Evolutionary conservation across 805 yeast species (phyloP).

Genomic region (Teunomyces panamensis): DNA sequence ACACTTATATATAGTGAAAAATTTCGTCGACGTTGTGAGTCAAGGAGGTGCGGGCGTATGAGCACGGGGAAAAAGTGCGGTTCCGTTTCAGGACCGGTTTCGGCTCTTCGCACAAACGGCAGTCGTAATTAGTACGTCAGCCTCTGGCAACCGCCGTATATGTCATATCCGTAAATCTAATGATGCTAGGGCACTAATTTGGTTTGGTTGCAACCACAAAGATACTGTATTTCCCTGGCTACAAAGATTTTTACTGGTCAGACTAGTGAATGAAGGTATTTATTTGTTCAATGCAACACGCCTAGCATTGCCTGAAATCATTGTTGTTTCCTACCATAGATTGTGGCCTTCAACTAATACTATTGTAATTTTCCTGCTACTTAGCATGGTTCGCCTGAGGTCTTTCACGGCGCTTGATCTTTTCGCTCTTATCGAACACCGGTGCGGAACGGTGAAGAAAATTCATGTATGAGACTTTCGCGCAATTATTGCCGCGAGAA

Average conservation of each 20-base stretch:
- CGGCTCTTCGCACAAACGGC: slow-evolving; percentile 5
- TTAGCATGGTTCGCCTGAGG: not conserved
- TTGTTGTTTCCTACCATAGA: too few species aligned
- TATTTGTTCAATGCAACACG: too few species aligned
- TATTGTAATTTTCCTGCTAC: too few species aligned
- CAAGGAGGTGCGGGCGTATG: not conserved
- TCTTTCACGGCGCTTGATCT: not conserved
- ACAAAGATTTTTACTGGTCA: too few species aligned
- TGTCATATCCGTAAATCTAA: not conserved
- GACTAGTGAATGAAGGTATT: too few species aligned
- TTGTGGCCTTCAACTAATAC: too few species aligned
- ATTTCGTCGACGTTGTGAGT: slow-evolving; percentile 5
- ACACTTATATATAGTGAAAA: slow-evolving; percentile 6
- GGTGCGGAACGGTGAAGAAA: not conserved
- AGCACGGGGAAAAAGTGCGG: not conserved
- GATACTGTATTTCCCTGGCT: too few species aligned
- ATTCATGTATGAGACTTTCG: not conserved
- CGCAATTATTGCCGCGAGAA: too few species aligned
- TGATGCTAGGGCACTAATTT: not conserved
- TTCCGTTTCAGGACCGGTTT: slow-evolving; percentile 6
- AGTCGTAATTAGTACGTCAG: not conserved
- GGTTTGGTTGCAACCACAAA: too few species aligned
- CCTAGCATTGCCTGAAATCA: too few species aligned
- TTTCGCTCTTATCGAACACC: not conserved
- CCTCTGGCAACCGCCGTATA: not conserved